A percentile compares a stretch with the other conserved stretches of the same genome.
Conservation (phyloP, 352 stramenopile species). For the Aphanomyces invadans region DNA sequence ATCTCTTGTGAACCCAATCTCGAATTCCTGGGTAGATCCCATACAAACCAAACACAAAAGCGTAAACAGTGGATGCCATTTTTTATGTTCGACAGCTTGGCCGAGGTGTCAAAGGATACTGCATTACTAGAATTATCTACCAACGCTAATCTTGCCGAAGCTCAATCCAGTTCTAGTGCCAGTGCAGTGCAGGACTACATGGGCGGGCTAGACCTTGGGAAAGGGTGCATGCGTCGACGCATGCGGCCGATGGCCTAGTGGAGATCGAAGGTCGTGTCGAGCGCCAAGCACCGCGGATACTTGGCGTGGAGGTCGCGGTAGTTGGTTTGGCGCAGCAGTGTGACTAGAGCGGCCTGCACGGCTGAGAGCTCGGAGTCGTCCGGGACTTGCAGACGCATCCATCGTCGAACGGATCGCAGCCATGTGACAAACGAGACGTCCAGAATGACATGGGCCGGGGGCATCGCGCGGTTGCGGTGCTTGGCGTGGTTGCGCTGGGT, state of each 20-base stretch:
- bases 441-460: neutral
- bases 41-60: too few relatives aligned
- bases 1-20: too few relatives aligned
- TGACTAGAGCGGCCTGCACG: neutral
- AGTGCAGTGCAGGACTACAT: too few relatives aligned
- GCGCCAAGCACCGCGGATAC: neutral
- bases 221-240: neutral
- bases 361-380: neutral
- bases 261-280: neutral
- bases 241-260: neutral
- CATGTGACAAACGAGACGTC: constrained; percentile 1
- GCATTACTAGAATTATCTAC: too few relatives aligned
- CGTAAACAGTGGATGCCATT: too few relatives aligned
- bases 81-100: too few relatives aligned
- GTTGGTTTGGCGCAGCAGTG: neutral
- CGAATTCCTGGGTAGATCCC: too few relatives aligned
- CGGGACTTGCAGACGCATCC: constrained; percentile 4
- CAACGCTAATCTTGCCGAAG: constrained; percentile 1
- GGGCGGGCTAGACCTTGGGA: neutral
- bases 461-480: neutral
- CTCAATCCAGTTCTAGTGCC: neutral
- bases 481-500: neutral
- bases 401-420: neutral
- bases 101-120: too few relatives aligned
- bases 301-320: neutral